A percentile compares a stretch with the other conserved stretches of the same genome.
These are phyloP conservation scores for Rhizophagus prolifer DNA, from an alignment of 192 early-diverging fungal genomes.

Conservation along the genomic window DNA sequence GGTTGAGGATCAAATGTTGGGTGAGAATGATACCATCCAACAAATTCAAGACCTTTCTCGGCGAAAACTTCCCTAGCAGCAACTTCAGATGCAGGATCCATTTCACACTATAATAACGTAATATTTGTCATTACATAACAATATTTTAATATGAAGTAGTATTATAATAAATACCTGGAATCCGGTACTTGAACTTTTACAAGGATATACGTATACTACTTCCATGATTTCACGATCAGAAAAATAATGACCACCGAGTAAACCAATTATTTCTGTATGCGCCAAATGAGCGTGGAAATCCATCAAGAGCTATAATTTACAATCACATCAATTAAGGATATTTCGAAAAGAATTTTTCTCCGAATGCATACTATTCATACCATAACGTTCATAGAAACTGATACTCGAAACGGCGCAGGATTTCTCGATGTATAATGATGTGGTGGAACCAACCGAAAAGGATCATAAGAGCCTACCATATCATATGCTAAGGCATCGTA, in stretches of 20 bases:
- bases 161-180: constrained; percentile 51
- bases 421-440: constrained; percentile 43
- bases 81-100: constrained; percentile 88
- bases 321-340: not conserved
- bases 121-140: not conserved
- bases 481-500: constrained; percentile 19
- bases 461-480: constrained; percentile 43
- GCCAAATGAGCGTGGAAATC: constrained; percentile 92
- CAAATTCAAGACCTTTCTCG: constrained; percentile 58
- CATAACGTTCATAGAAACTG: constrained; percentile 49
- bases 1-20: constrained; percentile 90
- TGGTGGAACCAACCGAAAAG: constrained; percentile 55
- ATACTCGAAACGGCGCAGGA: constrained; percentile 54
- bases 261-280: constrained; percentile 89
- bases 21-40: constrained; percentile 98
- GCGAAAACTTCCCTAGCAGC: constrained; percentile 76
- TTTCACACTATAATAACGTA: constrained; percentile 70
- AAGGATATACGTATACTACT: constrained; percentile 76
- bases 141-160: not conserved
- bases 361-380: constrained; percentile 36
- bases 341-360: no score
- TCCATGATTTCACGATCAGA: constrained; percentile 46
- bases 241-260: constrained; percentile 80
- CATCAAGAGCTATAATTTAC: constrained; percentile 68
- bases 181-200: constrained; percentile 75